Base-by-base conservation (phyloP, 2,329 filamentous ascomycete species). In the Sordariomycetes sp. region DNA sequence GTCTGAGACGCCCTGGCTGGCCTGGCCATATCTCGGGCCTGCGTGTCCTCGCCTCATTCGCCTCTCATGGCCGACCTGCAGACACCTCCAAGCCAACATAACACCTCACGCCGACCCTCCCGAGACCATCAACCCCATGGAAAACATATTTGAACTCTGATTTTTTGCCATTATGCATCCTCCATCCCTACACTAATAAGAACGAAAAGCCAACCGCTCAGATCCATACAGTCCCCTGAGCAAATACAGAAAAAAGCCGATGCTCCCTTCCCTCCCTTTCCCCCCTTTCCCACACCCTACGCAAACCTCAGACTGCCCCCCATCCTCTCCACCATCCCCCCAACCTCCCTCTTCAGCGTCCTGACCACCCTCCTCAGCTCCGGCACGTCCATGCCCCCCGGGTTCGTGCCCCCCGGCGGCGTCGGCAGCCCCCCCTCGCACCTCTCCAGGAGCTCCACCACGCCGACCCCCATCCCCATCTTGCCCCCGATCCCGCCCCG, bases 371-470 rank as follows among this genome's bases (percentile, higher is more conserved):
- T 67, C 59, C 74, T 65, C 37, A 80, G 64, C 50, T 79, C 75
- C 20, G 71, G 69, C 25, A 76, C 65, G 56, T 79, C 76, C 37
- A 71, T 65, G 34, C 76, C 77, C 12, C 77, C 77, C 4, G 71
- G 68, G 63, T 79, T 79, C 58, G 63, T 65, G 22, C 71, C 70
- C 61, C 75, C 66, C 28, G 72, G 67, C 16, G 71, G 62, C 57
- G 70, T 69, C 55, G 72, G 70, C 34, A 78, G 65, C 28, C 74
- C 74, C 32, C 70, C 68, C 60, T 82, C 80, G 60, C 79, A 80
- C 55, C 77, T 71, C 52, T 68, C 70, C 50, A 83, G 70, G 43
- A 83, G 68, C 34, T 82, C 79, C 24, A 71, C 71, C 28, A 81
- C 73, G 65, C 76, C 77, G 3, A 66, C 66, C 7, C 72, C 70